Percentiles rank a stretch among this genome's conserved stretches.
Evolutionary conservation across 176 grass and related monocot genomes (phyloP).

Genomic region (Ananas comosus): DNA sequence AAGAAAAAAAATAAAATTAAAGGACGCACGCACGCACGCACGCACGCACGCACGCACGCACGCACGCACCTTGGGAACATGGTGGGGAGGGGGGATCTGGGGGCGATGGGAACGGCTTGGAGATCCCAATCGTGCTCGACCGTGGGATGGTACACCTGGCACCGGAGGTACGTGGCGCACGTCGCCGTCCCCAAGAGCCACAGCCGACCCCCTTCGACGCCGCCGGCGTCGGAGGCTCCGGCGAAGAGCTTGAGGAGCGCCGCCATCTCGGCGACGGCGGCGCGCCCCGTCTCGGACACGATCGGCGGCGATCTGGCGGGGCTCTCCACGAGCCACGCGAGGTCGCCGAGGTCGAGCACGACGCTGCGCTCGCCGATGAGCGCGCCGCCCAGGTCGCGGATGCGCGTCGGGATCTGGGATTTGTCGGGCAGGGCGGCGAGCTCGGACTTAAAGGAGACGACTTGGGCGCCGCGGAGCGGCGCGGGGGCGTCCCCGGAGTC

Average conservation of each 20-base stretch:
- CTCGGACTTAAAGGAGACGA: conserved; percentile 12
- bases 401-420: conserved; percentile 13
- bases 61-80: neutral
- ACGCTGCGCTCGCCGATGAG: neutral
- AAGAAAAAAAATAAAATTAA: too few species aligned
- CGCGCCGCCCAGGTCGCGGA: conserved; percentile 9
- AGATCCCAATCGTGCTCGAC: conserved; percentile 20
- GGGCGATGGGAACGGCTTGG: conserved; percentile 8
- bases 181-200: conserved; percentile 12
- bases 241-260: neutral
- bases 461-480: conserved; percentile 1
- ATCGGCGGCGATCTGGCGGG: neutral
- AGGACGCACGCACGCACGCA: too few species aligned
- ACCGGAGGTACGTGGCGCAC: conserved; percentile 17
- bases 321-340: conserved; percentile 62
- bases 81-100: neutral
- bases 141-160: conserved; percentile 16
- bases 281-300: neutral
- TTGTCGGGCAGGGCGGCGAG: neutral
- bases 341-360: conserved; percentile 32
- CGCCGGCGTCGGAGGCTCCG: too few species aligned
- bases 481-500: conserved; percentile 3
- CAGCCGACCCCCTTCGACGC: neutral
- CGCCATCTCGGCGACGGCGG: conserved; percentile 6
- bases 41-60: neutral